A percentile compares a stretch with the other conserved stretches of the same genome.
Conservation (phyloP, 2,329 filamentous ascomycete species). For the Xylariales sp. region DNA sequence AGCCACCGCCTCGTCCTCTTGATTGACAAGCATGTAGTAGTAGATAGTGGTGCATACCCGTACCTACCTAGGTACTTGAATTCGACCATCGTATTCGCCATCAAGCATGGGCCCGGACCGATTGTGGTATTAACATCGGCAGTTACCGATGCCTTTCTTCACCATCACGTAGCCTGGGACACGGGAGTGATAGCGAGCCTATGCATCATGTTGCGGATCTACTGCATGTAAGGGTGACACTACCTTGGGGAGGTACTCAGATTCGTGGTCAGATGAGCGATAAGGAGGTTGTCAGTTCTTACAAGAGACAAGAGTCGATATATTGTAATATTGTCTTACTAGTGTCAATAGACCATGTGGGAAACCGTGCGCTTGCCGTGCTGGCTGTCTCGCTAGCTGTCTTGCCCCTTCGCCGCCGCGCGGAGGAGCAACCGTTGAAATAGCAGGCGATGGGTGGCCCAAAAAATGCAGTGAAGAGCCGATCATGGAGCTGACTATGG, state of each 20-base stretch:
- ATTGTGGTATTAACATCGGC: background rate
- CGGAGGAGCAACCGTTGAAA: slow-evolving; percentile 5
- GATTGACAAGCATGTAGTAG: no score
- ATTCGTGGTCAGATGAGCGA: slow-evolving; percentile 17
- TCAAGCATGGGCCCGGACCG: background rate
- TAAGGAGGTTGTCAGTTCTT: background rate
- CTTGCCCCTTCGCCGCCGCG: background rate
- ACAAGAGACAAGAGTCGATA: background rate
- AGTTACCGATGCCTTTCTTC: background rate
- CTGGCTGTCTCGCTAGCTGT: no score
- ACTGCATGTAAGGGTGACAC: slow-evolving; percentile 13
- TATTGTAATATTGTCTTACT: slow-evolving; percentile 2
- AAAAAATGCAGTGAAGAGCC: background rate
- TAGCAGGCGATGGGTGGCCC: slow-evolving; percentile 8
- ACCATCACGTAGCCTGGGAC: background rate
- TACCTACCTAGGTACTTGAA: background rate
- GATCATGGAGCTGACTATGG: background rate
- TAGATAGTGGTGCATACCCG: no score
- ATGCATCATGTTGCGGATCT: slow-evolving; percentile 12
- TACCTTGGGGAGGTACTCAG: background rate
- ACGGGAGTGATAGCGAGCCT: background rate
- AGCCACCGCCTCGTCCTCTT: no score
- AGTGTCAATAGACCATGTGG: background rate
- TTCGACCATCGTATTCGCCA: background rate
- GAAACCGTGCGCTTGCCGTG: background rate